Conservation (phyloP, 257 asterid species). For the Penstemon newberryi region DNA sequence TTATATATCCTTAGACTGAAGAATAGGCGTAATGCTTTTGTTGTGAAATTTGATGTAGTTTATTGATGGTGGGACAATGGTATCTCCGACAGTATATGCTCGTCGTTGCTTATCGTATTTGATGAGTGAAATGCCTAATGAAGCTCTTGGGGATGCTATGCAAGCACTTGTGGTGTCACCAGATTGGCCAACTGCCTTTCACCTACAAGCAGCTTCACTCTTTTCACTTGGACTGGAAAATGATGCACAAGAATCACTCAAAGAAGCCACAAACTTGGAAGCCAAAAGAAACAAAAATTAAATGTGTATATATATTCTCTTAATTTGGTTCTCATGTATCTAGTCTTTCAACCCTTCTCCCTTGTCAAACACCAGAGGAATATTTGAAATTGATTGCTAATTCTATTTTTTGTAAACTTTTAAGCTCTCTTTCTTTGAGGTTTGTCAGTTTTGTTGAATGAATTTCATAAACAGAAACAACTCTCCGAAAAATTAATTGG, state of each 20-base stretch:
- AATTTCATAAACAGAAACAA: neutral
- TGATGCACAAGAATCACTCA: conserved; percentile 82
- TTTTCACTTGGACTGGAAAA: conserved; percentile 73
- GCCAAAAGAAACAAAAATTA: conserved; percentile 50
- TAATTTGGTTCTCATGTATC: conserved; percentile 16
- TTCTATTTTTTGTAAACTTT: conserved; percentile 22
- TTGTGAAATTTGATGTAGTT: conserved; percentile 41
- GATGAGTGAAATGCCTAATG: conserved; percentile 73
- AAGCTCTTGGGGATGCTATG: conserved; percentile 84
- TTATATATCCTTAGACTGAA: neutral
- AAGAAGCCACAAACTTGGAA: conserved; percentile 78
- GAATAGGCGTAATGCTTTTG: neutral
- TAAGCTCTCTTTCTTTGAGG: conserved; percentile 7
- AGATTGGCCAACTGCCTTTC: conserved; percentile 78
- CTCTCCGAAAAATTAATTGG: too few species aligned
- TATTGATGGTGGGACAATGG: conserved; percentile 88
- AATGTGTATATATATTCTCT: conserved; percentile 32
- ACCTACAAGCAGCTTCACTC: conserved; percentile 86
- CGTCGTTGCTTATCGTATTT: conserved; percentile 77
- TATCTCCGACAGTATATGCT: conserved; percentile 75
- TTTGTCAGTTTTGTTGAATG: conserved; percentile 34
- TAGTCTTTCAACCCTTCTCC: conserved; percentile 19
- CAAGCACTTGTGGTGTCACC: conserved; percentile 82
- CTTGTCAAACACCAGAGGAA: conserved; percentile 22
- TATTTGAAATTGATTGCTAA: conserved; percentile 25